Evolutionary conservation across 2,329 filamentous ascomycete genomes (phyloP).

Genomic region (Ascochyta pisi): DNA sequence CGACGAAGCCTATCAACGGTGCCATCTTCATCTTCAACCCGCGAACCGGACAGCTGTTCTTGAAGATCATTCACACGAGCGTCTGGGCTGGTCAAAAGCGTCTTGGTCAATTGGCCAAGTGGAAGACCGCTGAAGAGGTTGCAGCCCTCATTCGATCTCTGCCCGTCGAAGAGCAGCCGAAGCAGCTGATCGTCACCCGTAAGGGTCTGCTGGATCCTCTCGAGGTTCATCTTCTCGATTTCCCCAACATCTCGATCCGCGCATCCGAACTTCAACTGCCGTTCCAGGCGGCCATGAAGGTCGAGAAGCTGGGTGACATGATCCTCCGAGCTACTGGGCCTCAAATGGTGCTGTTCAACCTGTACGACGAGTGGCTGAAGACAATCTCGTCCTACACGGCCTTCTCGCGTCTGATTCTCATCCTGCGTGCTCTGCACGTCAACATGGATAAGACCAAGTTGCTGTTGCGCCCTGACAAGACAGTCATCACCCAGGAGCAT

Average conservation of each 20-base stretch:
- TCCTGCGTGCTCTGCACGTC: constrained; percentile 92
- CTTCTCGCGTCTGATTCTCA: constrained; percentile 92
- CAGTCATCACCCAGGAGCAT: constrained; percentile 96
- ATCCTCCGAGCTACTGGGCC: constrained; percentile 96
- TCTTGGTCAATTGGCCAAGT: constrained; percentile 96
- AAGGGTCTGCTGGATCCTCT: constrained; percentile 97
- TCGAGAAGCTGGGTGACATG: constrained; percentile 99
- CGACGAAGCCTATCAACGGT: constrained; percentile 98
- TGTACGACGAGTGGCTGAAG: constrained; percentile 99
- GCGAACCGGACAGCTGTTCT: constrained; percentile 94
- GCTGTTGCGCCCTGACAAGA: constrained; percentile 93
- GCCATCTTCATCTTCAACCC: constrained; percentile 99
- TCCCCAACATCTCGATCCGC: constrained; percentile 98
- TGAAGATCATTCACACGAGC: constrained; percentile 99
- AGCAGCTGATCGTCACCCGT: constrained; percentile 96
- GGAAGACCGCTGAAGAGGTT: constrained; percentile 99
- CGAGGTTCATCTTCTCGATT: constrained; percentile 95
- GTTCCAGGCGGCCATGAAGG: constrained; percentile 99
- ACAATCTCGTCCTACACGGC: constrained; percentile 98
- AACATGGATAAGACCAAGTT: constrained; percentile 99
- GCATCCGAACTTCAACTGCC: constrained; percentile 95
- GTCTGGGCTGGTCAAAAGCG: constrained; percentile 99
- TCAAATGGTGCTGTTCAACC: constrained; percentile 99
- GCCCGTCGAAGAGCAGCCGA: constrained; percentile 96
- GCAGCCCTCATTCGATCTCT: constrained; percentile 94